These are phyloP conservation scores for Barnettozyma siamensis DNA, from an alignment of 805 yeast species.

Conservation along the genomic window DNA sequence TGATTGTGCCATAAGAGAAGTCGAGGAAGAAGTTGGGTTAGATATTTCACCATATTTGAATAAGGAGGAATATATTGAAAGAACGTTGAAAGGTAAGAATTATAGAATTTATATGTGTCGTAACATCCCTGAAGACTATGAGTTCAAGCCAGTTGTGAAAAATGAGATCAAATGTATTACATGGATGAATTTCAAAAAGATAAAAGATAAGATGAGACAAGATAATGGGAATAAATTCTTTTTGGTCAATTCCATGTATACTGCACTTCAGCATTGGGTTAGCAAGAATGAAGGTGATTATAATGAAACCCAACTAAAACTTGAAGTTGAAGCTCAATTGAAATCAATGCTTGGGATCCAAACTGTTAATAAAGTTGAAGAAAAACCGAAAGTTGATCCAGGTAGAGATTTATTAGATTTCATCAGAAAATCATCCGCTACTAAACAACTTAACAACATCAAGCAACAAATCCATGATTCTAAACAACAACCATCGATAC, in stretches of 20 bases:
- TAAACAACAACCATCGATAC: constrained; percentile 8
- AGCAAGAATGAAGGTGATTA: constrained; percentile 42
- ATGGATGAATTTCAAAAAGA: constrained; percentile 61
- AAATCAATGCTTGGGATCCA: constrained; percentile 59
- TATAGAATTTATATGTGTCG: constrained; percentile 74
- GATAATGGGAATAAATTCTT: constrained; percentile 27
- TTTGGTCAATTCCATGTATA: constrained; percentile 35
- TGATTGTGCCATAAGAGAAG: constrained; percentile 88
- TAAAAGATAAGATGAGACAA: constrained; percentile 27
- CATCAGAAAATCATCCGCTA: constrained; percentile 42
- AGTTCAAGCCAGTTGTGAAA: constrained; percentile 77
- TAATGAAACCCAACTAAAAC: constrained; percentile 54
- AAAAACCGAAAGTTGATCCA: constrained; percentile 44
- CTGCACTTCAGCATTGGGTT: constrained; percentile 44
- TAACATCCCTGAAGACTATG: constrained; percentile 69
- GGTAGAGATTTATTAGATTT: constrained; percentile 72
- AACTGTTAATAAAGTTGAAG: constrained; percentile 30
- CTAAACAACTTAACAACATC: constrained; percentile 17
- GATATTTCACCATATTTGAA: constrained; percentile 66
- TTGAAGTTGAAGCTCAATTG: constrained; percentile 58
- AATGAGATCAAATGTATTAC: constrained; percentile 81
- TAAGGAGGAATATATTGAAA: constrained; percentile 70
- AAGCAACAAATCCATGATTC: constrained; percentile 9
- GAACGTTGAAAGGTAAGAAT: constrained; percentile 78
- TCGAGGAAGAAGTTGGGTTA: constrained; percentile 89